Evolutionary conservation across 78 protist genomes (phyloP).

Genomic region (Protostelium mycophagum): DNA sequence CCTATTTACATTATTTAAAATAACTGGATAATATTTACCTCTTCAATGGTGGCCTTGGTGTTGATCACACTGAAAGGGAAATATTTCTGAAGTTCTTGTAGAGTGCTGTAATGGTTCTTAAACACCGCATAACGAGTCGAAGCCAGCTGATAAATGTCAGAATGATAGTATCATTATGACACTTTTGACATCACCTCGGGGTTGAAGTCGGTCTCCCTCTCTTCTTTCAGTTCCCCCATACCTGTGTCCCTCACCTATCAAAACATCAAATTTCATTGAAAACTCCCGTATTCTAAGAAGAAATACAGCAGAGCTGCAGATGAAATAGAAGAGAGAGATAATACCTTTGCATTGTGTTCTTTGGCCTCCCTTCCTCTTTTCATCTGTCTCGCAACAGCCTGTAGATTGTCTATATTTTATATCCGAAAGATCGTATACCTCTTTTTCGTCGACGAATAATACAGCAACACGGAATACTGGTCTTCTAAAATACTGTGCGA

Average conservation of each 20-base stretch:
- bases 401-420: not conserved
- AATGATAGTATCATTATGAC: not conserved
- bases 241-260: not conserved
- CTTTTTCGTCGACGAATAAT: constrained; percentile 62
- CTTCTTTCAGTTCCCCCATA: constrained; percentile 3
- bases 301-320: not conserved
- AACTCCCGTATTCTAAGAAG: not conserved
- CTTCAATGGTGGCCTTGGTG: constrained; percentile 36
- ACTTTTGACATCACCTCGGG: not conserved
- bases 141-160: not conserved
- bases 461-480: constrained; percentile 67
- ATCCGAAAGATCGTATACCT: not conserved
- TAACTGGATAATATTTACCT: constrained; percentile 3
- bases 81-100: constrained; percentile 52
- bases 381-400: constrained; percentile 56
- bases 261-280: not conserved
- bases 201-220: constrained; percentile 30
- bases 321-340: not conserved
- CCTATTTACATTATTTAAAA: constrained; percentile 3
- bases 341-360: constrained; percentile 21
- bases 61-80: constrained; percentile 67
- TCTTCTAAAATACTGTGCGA: constrained; percentile 27
- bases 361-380: constrained; percentile 50
- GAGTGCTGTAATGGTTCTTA: constrained; percentile 59
- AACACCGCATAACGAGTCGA: constrained; percentile 54